Evolutionary conservation across 2,329 filamentous ascomycete species (phyloP).

Genomic region (Fusarium verrucosum): DNA sequence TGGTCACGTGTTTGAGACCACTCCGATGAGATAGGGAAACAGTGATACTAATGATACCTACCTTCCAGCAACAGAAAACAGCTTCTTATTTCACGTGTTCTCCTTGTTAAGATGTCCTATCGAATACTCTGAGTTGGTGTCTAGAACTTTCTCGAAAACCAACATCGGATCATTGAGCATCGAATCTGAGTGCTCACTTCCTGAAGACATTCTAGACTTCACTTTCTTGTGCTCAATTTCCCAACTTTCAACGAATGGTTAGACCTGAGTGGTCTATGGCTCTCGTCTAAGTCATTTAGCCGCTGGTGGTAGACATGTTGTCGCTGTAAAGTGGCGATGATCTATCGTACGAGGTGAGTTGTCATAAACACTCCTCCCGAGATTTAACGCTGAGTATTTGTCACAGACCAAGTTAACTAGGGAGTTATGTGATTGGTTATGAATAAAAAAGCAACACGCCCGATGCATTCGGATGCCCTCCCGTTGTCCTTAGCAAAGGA

Average conservation of each 20-base stretch:
- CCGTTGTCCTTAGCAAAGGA: not conserved
- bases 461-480: slow-evolving; percentile 12
- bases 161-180: slow-evolving; percentile 23
- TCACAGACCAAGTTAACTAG: not conserved
- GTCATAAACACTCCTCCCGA: not conserved
- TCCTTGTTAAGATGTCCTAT: not conserved
- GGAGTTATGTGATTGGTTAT: not conserved
- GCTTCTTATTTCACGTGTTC: not conserved
- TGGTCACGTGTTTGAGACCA: slow-evolving; percentile 29
- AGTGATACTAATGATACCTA: not conserved
- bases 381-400: not conserved
- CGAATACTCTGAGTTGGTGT: not conserved
- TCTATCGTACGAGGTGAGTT: slow-evolving; percentile 13
- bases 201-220: not conserved
- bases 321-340: slow-evolving; percentile 13
- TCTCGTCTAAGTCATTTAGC: slow-evolving; percentile 17
- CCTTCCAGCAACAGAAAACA: not conserved
- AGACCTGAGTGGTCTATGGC: slow-evolving; percentile 27
- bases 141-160: not conserved
- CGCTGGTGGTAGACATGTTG: slow-evolving; percentile 19
- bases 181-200: not conserved
- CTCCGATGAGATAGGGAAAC: not conserved
- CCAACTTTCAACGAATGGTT: slow-evolving; percentile 21
- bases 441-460: not conserved
- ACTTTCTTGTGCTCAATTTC: not conserved